Evolutionary conservation across 2,329 filamentous ascomycete genomes (phyloP).

Genomic region (Plectosphaerella cucumerina): DNA sequence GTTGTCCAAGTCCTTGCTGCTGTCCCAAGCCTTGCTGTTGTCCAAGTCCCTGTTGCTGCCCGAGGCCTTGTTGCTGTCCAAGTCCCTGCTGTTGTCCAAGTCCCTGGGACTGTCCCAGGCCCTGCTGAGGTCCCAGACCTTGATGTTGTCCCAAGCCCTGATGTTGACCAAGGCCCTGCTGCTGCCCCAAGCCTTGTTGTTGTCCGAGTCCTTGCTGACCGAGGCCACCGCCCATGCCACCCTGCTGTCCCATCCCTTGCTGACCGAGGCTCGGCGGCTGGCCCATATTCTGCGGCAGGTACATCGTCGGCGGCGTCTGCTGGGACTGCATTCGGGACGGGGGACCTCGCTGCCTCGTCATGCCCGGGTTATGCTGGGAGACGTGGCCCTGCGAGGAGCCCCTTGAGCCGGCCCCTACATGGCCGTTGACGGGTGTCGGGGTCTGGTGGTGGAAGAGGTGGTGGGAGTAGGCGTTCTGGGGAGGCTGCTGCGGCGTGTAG

Average conservation of each 20-base stretch:
- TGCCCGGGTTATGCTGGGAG: constrained; percentile 34
- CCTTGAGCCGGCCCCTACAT: constrained; percentile 42
- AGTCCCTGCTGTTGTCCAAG: constrained; percentile 10
- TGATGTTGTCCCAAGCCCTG: constrained; percentile 8
- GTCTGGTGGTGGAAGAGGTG: constrained; percentile 43
- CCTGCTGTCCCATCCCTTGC: constrained; percentile 5
- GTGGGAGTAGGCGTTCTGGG: constrained; percentile 43
- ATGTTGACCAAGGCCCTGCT: constrained; percentile 9
- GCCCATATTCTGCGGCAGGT: constrained; percentile 22
- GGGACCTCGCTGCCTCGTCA: constrained; percentile 39
- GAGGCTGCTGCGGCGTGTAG: constrained; percentile 48
- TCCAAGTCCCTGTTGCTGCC: constrained; percentile 9
- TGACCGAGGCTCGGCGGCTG: constrained; percentile 7
- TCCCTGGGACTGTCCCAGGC: constrained; percentile 7
- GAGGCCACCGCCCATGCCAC: too few relatives aligned
- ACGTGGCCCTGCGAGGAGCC: constrained; percentile 39
- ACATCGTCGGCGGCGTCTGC: constrained; percentile 30
- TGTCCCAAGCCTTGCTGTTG: constrained; percentile 6
- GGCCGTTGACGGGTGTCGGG: constrained; percentile 40
- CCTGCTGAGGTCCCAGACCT: constrained; percentile 8
- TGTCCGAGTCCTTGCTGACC: constrained; percentile 7
- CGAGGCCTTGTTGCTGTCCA: constrained; percentile 9
- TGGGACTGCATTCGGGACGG: constrained; percentile 38
- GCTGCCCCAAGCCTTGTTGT: constrained; percentile 10
- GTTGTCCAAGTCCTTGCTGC: constrained; percentile 9